Evolutionary conservation across 2,329 filamentous ascomycete species (phyloP), one percentile per base, ranked within the genome.

Genomic region (Pseudogymnoascus sp.): DNA sequence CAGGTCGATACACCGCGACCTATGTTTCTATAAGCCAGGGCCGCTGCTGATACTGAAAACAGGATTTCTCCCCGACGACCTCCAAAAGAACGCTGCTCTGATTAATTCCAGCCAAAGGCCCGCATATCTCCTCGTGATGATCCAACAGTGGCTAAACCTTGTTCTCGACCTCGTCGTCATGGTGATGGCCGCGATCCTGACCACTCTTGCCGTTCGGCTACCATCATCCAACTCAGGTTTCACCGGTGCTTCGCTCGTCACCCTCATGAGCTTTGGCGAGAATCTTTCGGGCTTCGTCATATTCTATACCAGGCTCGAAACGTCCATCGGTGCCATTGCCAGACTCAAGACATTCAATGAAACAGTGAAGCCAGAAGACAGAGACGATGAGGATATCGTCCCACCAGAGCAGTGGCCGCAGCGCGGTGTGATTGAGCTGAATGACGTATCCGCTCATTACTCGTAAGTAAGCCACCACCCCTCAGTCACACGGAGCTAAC

Each of bases 81-180:
- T 34, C 14, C 40, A 43, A n/a, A 49, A 34, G 25, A 56, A 56
- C n/a, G 49, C 25, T 12, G 18, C 8, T 2, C 28, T 56, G 8
- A 68, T 80, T 11, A 76, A 80, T 63, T 69, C 69, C 14, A 78
- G 76, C 0, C 78, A 80, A 62, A 70, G 74, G 25, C 78, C 78
- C 3, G 78, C 77, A 64, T 80, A 80, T 63, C 72, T 78, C 12
- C 71, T 79, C 21, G 77, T 74, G 60, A 72, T 74, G 18, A 74
- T 79, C 18, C 78, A 80, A 65, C 72, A 76, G 38, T 80, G 77
- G 78, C 71, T 79, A 6, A 75, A 71, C 0, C 68, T 80, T 2
- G 77, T 77, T 1, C 65, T 80, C 11, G 76, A 79, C 64, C 66
- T 68, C 8, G 42, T 65, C 21, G 59, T 71, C 1, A 63, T 69